A percentile compares a stretch with the other conserved stretches of the same genome.
phyloP scores from a whole-genome alignment of 805 yeast genomes.

The Candida wancherniae region DNA sequence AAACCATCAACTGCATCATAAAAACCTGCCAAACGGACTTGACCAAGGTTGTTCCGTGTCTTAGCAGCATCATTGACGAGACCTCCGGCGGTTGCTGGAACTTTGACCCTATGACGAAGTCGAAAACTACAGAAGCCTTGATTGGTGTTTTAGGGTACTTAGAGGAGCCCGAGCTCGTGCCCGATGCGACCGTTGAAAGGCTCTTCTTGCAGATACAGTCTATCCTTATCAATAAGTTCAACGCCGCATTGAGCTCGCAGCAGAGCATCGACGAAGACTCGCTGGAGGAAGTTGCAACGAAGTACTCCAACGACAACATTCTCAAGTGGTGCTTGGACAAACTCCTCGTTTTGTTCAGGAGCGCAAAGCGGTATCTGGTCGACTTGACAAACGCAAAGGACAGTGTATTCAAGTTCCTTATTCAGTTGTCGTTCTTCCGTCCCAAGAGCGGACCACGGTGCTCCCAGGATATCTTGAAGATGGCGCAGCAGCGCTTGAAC shows the following conservation, averaged over 20 bases:
- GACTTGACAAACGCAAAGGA: conserved; percentile 24
- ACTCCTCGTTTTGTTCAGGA: conserved; percentile 47
- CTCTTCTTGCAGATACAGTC: conserved; percentile 20
- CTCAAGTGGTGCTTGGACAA: conserved; percentile 60
- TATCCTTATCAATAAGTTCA: conserved; percentile 23
- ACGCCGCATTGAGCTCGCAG: conserved; percentile 18
- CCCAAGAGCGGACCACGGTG: conserved; percentile 7
- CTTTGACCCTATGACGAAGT: conserved; percentile 73
- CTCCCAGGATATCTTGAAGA: conserved; percentile 32
- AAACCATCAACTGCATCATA: conserved; percentile 42
- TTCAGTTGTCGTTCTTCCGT: conserved; percentile 39
- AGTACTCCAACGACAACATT: conserved; percentile 29
- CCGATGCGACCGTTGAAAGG: conserved; percentile 11
- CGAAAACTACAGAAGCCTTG: conserved; percentile 53
- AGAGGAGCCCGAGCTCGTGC: conserved; percentile 11
- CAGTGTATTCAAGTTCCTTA: conserved; percentile 34
- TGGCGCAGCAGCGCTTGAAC: conserved; percentile 59
- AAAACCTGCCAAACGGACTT: conserved; percentile 34
- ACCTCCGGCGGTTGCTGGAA: conserved; percentile 51
- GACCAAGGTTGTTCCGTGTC: conserved; percentile 31
- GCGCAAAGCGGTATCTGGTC: conserved; percentile 31
- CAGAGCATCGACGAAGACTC: conserved; percentile 7
- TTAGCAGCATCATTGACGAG: conserved; percentile 25
- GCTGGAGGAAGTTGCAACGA: conserved; percentile 15
- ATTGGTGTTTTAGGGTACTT: conserved; percentile 21